Base-by-base conservation (phyloP, 176 grass and related monocot species). In the Guadua angustifolia region DNA sequence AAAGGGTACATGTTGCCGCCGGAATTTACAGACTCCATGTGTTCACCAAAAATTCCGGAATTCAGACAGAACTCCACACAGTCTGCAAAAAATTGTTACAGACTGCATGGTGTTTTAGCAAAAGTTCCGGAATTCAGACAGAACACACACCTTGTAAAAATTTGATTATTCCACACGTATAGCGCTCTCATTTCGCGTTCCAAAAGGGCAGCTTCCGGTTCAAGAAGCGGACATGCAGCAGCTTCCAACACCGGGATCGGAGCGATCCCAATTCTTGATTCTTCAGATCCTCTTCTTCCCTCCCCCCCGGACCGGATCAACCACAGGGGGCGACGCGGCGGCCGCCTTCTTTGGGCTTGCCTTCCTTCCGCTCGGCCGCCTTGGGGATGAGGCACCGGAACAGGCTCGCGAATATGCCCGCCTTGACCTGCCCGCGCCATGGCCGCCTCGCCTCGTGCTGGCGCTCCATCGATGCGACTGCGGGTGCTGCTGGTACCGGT, bases 351-450 rank as follows among this genome's bases (percentile, higher is more conserved):
- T 71, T 81, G 21, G 15, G 40, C 78, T 77, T 82, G 64, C 66
- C 65, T 38, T 77, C 83, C 44, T 82, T 85, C 76, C 11, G 59
- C 62, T 14, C 13, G 5, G 61, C 3, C 29, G 29, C 25, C 66
- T 55, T 59, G 72, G 83, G 78, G 56, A 12, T 5, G 65, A 90
- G 0, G 78, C 83, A 86, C 56, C 19, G 72, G 72, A 90, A 82
- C 25, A 90, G 65, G 47, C 46, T 78, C 18, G 55, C 57, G 46
- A 95, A 85, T 43, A 96, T 96, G 53, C 72, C 16, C 7, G 47
- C 75, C 73, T 91, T 93, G 68, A 96, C 78, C 71, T 91, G 86
- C 33, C 94, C 94, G 71, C 94, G 86, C 81, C 62, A 79, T 51
- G 71, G 75, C 52, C 86, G 70, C 85, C 58, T 79, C 9, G 74